phyloP scores from a whole-genome alignment of 306 rosid species.

The Sicyos edulis region DNA sequence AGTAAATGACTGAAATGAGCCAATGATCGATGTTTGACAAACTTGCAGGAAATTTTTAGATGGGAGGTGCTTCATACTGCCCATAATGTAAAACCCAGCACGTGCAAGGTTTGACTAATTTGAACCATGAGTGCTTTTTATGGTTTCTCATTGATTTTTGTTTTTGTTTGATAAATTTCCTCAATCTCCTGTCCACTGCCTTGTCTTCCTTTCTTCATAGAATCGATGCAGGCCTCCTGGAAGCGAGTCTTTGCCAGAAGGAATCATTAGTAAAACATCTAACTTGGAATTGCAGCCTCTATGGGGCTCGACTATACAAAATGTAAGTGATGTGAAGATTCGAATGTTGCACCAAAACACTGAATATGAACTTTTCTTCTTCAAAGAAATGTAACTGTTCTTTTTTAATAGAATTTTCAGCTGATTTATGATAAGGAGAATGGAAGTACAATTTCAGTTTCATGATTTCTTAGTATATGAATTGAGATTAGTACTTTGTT shows the following conservation, averaged over 20 bases:
- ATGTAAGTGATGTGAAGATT: slow-evolving; percentile 19
- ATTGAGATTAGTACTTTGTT: neutral
- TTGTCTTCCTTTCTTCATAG: slow-evolving; percentile 22
- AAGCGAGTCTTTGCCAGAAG: slow-evolving; percentile 37
- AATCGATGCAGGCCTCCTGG: slow-evolving; percentile 32
- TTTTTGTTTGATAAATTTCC: neutral
- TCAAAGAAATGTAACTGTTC: neutral
- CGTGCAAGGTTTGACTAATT: slow-evolving; percentile 56
- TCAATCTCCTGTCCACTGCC: neutral
- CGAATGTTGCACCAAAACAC: neutral
- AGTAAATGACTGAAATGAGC: neutral
- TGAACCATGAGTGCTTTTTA: neutral
- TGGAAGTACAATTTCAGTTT: neutral
- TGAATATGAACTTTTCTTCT: neutral
- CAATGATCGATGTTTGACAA: neutral
- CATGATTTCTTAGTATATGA: neutral
- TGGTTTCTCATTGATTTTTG: neutral
- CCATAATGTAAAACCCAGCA: slow-evolving; percentile 26
- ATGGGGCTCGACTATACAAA: slow-evolving; percentile 36
- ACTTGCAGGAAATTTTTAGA: slow-evolving; percentile 61
- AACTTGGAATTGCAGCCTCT: slow-evolving; percentile 38
- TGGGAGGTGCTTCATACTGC: slow-evolving; percentile 43
- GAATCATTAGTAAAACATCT: slow-evolving; percentile 37
- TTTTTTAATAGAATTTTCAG: neutral
- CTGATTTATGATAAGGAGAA: neutral